phyloP scores from a whole-genome alignment of 345 rosid genomes.

The Syzygium oleosum region DNA sequence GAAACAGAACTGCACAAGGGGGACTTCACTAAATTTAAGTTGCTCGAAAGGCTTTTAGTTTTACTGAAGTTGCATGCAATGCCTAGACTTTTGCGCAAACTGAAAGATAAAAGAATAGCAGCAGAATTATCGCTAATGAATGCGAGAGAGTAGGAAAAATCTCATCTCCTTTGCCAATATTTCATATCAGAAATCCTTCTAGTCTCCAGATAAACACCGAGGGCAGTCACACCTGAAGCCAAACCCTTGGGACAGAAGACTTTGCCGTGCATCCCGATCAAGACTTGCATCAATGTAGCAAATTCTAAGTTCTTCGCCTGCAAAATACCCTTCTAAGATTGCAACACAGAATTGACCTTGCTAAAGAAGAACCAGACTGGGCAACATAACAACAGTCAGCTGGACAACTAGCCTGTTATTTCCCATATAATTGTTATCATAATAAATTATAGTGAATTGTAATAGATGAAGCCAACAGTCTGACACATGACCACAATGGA shows the following conservation, averaged over 20 bases:
- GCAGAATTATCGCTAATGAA: not conserved
- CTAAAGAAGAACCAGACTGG: not conserved
- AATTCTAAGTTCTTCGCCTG: constrained; percentile 86
- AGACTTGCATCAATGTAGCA: constrained; percentile 85
- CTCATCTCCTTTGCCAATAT: not conserved
- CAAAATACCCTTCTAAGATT: constrained; percentile 2
- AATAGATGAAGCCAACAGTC: not conserved
- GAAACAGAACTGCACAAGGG: not conserved
- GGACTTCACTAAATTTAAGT: not conserved
- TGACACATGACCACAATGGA: not conserved
- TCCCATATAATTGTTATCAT: not conserved
- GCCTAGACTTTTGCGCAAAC: not conserved
- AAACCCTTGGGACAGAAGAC: constrained; percentile 57
- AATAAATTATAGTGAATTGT: not conserved
- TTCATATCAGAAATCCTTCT: not conserved
- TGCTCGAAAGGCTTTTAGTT: not conserved
- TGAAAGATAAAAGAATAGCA: not conserved
- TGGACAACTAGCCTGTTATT: not conserved
- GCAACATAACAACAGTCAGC: not conserved
- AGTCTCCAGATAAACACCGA: constrained; percentile 64
- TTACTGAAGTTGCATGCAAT: not conserved
- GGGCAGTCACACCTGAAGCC: constrained; percentile 63
- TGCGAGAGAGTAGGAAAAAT: not conserved
- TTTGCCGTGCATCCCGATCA: constrained; percentile 57
- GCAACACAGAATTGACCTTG: not conserved